Conservation (phyloP, 495 filamentous ascomycete species). For the Amorphotheca resinae region DNA sequence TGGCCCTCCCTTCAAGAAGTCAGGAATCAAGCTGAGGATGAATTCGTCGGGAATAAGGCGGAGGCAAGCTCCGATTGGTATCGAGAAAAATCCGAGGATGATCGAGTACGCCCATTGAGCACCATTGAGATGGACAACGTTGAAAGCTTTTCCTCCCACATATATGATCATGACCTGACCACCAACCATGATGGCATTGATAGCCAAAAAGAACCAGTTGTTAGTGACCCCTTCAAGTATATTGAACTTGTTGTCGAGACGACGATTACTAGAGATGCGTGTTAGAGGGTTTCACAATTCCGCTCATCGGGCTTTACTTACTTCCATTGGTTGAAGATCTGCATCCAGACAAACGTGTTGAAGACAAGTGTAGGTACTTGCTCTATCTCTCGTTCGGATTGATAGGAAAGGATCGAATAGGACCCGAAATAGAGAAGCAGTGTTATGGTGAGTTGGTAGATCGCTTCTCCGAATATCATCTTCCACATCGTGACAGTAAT, state of each 20-base stretch:
- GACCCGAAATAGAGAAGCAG: constrained; percentile 70
- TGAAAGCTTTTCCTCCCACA: constrained; percentile 61
- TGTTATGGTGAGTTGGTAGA: constrained; percentile 70
- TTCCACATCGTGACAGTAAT: constrained; percentile 90
- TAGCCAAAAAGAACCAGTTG: constrained; percentile 75
- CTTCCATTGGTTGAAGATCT: constrained; percentile 94
- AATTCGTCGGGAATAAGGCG: constrained; percentile 52
- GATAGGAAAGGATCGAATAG: constrained; percentile 39
- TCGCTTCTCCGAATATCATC: constrained; percentile 80
- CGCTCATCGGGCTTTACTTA: constrained; percentile 32
- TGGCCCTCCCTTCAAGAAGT: constrained; percentile 53
- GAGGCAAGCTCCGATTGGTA: constrained; percentile 61
- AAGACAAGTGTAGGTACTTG: constrained; percentile 68
- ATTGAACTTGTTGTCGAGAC: constrained; percentile 80
- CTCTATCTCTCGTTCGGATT: constrained; percentile 29
- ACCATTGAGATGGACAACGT: constrained; percentile 50
- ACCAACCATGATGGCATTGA: constrained; percentile 67
- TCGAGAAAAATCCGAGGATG: constrained; percentile 55
- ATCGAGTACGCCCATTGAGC: constrained; percentile 69
- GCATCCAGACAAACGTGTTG: constrained; percentile 96
- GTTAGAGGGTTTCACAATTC: constrained; percentile 22
- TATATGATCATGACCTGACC: constrained; percentile 74
- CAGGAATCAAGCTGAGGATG: constrained; percentile 53
- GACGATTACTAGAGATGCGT: constrained; percentile 49
- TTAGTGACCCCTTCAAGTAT: constrained; percentile 69